Conservation (phyloP, 2,329 filamentous ascomycete species). For the Arthrocladium fulminans region DNA sequence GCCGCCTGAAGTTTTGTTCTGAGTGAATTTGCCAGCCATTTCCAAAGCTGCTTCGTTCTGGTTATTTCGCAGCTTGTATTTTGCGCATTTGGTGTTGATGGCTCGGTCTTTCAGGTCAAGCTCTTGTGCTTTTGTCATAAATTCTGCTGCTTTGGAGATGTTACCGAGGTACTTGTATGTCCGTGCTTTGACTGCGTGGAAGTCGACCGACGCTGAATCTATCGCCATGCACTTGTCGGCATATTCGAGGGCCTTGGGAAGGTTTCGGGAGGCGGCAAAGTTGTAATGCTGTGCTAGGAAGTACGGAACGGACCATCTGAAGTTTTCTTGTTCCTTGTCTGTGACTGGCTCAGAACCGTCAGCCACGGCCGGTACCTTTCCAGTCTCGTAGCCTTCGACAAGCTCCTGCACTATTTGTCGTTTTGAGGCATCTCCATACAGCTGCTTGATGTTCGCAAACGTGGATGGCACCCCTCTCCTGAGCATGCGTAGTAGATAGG, state of each 20-base stretch:
- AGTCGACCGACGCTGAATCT: slow-evolving; percentile 75
- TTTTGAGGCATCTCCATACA: slow-evolving; percentile 73
- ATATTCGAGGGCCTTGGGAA: slow-evolving; percentile 70
- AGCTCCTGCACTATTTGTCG: slow-evolving; percentile 65
- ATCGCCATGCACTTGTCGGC: slow-evolving; percentile 76
- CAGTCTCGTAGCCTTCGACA: slow-evolving; percentile 67
- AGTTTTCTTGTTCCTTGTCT: slow-evolving; percentile 49
- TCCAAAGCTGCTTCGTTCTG: slow-evolving; percentile 77
- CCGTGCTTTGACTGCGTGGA: slow-evolving; percentile 88
- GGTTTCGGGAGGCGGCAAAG: slow-evolving; percentile 76
- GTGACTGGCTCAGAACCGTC: slow-evolving; percentile 41
- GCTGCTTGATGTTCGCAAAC: slow-evolving; percentile 90
- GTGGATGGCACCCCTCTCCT: slow-evolving; percentile 90
- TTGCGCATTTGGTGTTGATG: slow-evolving; percentile 96
- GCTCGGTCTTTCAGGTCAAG: slow-evolving; percentile 88
- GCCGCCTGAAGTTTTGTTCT: slow-evolving; percentile 79
- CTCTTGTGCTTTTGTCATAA: slow-evolving; percentile 78
- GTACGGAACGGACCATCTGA: slow-evolving; percentile 73
- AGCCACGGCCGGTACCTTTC: slow-evolving; percentile 37
- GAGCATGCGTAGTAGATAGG: slow-evolving; percentile 75
- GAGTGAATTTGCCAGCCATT: slow-evolving; percentile 88
- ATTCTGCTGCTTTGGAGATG: slow-evolving; percentile 65
- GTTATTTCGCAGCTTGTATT: slow-evolving; percentile 90
- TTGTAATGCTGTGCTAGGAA: slow-evolving; percentile 97
- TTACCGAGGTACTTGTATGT: slow-evolving; percentile 89